Conservation (phyloP, 805 yeast genomes). For the Candida multigemmis region DNA sequence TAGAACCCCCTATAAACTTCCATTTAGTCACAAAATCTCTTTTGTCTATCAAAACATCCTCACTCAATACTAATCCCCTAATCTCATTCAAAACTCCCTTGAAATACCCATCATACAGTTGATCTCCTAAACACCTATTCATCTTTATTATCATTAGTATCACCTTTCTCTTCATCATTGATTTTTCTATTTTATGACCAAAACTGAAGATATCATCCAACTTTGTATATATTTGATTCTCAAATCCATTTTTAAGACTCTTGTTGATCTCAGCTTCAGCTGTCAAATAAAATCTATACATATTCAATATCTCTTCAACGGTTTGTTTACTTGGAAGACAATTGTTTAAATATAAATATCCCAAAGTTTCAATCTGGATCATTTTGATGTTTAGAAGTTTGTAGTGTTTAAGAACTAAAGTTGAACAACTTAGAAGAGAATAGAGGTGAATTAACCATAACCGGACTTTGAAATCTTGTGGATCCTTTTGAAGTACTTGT, state of each 20-base stretch:
- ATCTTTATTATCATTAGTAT: no score
- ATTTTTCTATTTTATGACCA: constrained; percentile 37
- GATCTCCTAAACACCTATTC: no score
- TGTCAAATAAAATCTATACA: constrained; percentile 44
- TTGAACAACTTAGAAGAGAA: constrained; percentile 44
- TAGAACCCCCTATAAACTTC: constrained; percentile 30
- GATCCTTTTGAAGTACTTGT: constrained; percentile 43
- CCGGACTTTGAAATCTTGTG: constrained; percentile 63
- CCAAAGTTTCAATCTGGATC: constrained; percentile 66
- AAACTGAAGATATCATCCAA: constrained; percentile 59
- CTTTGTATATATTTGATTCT: constrained; percentile 55
- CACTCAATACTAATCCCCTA: no score
- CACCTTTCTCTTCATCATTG: constrained; percentile 5
- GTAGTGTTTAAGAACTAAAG: constrained; percentile 43
- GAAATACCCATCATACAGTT: constrained; percentile 1
- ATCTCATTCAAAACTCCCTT: constrained; percentile 6
- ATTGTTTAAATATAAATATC: constrained; percentile 34
- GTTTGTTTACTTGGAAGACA: constrained; percentile 33
- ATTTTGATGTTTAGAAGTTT: constrained; percentile 54
- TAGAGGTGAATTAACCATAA: constrained; percentile 66
- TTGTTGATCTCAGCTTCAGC: constrained; percentile 42
- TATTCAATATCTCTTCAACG: constrained; percentile 21
- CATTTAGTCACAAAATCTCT: constrained; percentile 51
- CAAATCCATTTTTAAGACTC: constrained; percentile 45
- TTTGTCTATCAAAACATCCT: constrained; percentile 33